These are phyloP conservation scores for Aspergillus arachidicola DNA, from an alignment of 2,329 filamentous ascomycete species.

Conservation along the genomic window DNA sequence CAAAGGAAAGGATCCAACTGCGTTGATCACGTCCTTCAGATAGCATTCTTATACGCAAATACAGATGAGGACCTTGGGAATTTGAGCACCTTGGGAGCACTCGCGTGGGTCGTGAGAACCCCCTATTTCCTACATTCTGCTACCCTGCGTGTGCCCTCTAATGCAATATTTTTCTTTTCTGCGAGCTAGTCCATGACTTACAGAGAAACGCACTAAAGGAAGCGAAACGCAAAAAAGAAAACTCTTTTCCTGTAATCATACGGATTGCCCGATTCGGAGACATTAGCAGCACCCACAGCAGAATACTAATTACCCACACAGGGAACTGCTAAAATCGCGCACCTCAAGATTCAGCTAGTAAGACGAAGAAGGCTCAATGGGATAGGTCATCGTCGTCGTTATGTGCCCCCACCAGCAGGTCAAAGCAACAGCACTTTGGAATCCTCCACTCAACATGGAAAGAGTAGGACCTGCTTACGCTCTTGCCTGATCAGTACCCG, in stretches of 20 bases:
- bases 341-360: not conserved
- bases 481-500: not conserved
- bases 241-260: not conserved
- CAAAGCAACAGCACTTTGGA: not conserved
- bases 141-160: not conserved
- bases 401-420: not conserved
- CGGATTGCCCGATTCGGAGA: not conserved
- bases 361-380: not conserved
- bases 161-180: not conserved
- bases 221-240: not conserved
- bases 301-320: not conserved
- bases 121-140: not conserved
- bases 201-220: not conserved
- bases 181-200: not conserved
- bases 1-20: not conserved
- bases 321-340: not conserved
- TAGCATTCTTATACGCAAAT: not conserved
- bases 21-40: not conserved
- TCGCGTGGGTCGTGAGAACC: not conserved
- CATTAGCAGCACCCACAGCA: not conserved
- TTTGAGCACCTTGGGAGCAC: conserved; percentile 14
- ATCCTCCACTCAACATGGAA: not conserved
- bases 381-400: not conserved
- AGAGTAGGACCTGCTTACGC: not conserved
- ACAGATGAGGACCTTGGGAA: conserved; percentile 12